Percentiles rank a stretch among this genome's conserved stretches.
Evolutionary conservation across 139 green algal genomes (phyloP).

Genomic region (Dunaliella primolecta): DNA sequence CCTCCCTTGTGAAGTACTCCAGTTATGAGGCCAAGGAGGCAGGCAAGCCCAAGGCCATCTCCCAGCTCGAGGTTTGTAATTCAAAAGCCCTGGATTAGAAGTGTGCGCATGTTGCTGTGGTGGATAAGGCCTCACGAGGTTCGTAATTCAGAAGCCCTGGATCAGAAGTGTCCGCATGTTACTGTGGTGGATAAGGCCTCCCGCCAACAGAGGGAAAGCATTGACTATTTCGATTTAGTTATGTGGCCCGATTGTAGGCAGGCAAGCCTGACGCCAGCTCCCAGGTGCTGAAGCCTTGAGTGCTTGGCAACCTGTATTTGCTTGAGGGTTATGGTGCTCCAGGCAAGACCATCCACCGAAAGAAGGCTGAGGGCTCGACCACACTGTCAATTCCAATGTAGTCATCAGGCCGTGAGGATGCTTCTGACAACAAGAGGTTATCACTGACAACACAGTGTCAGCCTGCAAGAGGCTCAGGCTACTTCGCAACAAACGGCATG

Average conservation of each 20-base stretch:
- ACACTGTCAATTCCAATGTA: background rate
- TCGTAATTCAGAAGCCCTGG: background rate
- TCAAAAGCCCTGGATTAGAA: background rate
- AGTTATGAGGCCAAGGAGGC: conserved; percentile 69
- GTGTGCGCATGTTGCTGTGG: no score
- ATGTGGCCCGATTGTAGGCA: background rate
- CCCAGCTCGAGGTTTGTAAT: conserved; percentile 79
- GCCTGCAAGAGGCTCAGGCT: no score
- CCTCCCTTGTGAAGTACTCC: conserved; percentile 78
- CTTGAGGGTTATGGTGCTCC: no score
- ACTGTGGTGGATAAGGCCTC: no score
- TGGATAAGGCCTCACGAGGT: conserved; percentile 82
- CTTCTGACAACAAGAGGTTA: background rate
- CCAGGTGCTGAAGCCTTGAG: background rate
- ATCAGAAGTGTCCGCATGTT: background rate
- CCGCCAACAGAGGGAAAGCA: conserved; percentile 39
- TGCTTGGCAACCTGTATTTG: background rate
- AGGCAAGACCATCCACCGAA: no score
- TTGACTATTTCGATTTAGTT: no score
- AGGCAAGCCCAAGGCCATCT: conserved; percentile 62
- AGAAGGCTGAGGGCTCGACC: no score
- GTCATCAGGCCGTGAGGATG: no score
- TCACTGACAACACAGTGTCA: no score
- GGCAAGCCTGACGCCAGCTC: background rate
- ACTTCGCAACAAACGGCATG: no score